Base-by-base conservation (phyloP, 371 early-diverging fungal genomes). In the Mucor plumbeus region DNA sequence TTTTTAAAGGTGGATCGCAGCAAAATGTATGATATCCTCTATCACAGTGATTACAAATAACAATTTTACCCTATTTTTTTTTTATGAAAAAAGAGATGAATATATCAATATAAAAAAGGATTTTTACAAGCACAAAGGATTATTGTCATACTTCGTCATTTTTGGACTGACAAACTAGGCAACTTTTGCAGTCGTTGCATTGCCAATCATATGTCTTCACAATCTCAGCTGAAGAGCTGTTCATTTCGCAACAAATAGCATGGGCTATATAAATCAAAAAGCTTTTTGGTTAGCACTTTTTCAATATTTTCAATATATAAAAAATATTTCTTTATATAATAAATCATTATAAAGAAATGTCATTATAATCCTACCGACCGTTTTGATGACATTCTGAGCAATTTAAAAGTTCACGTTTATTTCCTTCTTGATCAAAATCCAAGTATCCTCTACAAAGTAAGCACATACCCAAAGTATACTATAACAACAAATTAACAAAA, bases 111-210 rank as follows among this genome's bases (percentile, higher is more conserved):
- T 56, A 58, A 69, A 44, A 59, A 47, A 59, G 60, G 19, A 54
- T 55, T 17, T 55, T 57, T 56, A 34, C 11, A 31, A 26, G 26
- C 26, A 26, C 26, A 26, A 26, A 26, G 3, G 26, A 36, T 36
- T 17, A 40, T 56, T 65, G 61, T 67, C 67, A 67, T 78, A 80
- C 80, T 72, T 80, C 78, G 50, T 75, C 70, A 63, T 71, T 73
- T 63, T 80, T 77, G 15, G 65, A 68, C 21, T 71, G 68, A 72
- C 80, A 80, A 43, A 71, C 68, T 34, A 75, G 60, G 62, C 78
- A 80, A 55, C 72, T 80, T 64, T 80, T 80, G 44, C 80, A 77
- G 44, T 77, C 80, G 67, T 73, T 77, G 63, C 80, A 80, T 67
- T 80, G 80, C 77, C 80, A 80, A 67, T 77, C 67, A 63, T 80